Percentiles rank a stretch among this genome's conserved stretches.
These are phyloP conservation scores for Piper betle DNA, from an alignment of 164 flowering plant species.

Conservation along the genomic window DNA sequence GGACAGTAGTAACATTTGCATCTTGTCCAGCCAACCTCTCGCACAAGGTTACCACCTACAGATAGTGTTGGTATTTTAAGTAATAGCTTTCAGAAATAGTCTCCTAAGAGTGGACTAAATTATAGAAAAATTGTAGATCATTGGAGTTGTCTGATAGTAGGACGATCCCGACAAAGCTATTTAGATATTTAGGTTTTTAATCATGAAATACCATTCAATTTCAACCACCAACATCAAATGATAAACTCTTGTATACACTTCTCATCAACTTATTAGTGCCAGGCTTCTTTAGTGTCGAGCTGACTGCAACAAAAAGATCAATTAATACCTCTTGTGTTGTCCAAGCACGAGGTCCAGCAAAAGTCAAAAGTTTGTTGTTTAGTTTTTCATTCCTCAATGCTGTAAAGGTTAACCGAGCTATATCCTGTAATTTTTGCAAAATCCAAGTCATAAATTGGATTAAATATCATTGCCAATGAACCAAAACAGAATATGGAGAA, in stretches of 20 bases:
- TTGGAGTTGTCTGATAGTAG: no score
- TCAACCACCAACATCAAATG: no score
- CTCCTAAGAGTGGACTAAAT: no score
- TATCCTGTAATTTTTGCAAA: conserved; percentile 43
- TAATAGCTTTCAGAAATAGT: neutral
- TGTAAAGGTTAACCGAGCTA: conserved; percentile 84
- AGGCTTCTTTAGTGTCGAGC: neutral
- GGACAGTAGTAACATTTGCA: conserved; percentile 95
- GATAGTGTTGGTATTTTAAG: conserved; percentile 2
- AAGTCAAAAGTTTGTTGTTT: conserved; percentile 73
- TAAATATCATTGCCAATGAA: neutral
- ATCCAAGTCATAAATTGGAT: neutral
- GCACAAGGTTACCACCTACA: conserved; percentile 85
- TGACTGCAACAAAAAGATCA: neutral
- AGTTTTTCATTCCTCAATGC: conserved; percentile 78
- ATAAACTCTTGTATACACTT: no score
- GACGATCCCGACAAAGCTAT: no score
- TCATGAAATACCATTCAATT: no score
- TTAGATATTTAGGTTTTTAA: no score
- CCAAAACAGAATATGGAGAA: neutral
- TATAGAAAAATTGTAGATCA: neutral
- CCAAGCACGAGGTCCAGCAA: conserved; percentile 99
- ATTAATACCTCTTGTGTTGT: conserved; percentile 88
- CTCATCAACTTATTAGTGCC: no score
- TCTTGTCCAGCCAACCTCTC: conserved; percentile 99